Evolutionary conservation across 345 rosid species (phyloP).

Genomic region (Arabis alpina): DNA sequence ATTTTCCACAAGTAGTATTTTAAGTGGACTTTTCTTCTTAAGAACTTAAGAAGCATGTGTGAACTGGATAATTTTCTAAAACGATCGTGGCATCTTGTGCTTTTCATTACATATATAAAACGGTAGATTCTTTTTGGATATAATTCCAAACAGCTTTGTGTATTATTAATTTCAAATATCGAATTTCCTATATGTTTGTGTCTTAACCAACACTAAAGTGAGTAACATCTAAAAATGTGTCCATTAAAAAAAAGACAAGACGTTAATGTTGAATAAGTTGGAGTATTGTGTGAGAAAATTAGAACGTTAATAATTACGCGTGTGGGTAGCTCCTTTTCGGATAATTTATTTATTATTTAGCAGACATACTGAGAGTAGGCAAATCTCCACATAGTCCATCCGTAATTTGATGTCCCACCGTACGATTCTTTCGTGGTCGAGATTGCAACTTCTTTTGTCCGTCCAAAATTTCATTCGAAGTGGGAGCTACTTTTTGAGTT

Average conservation of each 20-base stretch:
- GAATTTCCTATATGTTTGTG: neutral
- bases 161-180: neutral
- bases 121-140: neutral
- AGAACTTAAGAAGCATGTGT: too few species aligned
- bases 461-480: neutral
- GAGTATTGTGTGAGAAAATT: neutral
- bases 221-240: neutral
- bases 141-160: neutral
- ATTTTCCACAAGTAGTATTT: slow-evolving; percentile 31
- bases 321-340: slow-evolving; percentile 23
- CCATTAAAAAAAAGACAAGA: neutral
- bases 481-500: too few species aligned
- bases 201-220: neutral
- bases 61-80: slow-evolving; percentile 9
- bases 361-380: slow-evolving; percentile 27
- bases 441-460: slow-evolving; percentile 15
- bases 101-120: neutral
- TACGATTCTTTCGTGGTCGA: slow-evolving; percentile 20
- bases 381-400: slow-evolving; percentile 34
- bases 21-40: slow-evolving; percentile 38
- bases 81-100: neutral
- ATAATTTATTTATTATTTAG: neutral
- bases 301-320: slow-evolving; percentile 31
- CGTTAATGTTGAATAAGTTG: neutral
- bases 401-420: slow-evolving; percentile 13